These are phyloP conservation scores for Jamesozyma lodderae DNA, from an alignment of 805 yeast genomes.

Conservation along the genomic window DNA sequence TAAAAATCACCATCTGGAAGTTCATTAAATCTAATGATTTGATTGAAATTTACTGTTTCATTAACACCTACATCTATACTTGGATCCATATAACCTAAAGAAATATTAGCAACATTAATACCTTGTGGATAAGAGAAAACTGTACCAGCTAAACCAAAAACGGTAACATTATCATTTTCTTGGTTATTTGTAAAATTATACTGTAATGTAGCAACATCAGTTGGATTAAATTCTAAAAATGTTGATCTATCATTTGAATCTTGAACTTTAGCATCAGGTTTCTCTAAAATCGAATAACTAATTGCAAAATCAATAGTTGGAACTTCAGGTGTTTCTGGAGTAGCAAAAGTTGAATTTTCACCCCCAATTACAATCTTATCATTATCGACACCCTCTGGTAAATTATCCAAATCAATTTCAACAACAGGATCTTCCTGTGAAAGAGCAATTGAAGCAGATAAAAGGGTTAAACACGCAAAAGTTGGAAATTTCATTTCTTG, in stretches of 20 bases:
- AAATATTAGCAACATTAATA: conserved; percentile 47
- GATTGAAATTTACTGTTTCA: conserved; percentile 42
- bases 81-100: conserved; percentile 51
- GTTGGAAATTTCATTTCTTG: conserved; percentile 7
- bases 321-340: no score
- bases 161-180: conserved; percentile 41
- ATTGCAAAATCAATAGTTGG: conserved; percentile 36
- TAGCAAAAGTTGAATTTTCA: no score
- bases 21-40: conserved; percentile 45
- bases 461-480: conserved; percentile 4
- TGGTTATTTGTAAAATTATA: conserved; percentile 49
- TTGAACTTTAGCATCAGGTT: conserved; percentile 31
- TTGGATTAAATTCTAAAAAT: conserved; percentile 38
- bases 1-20: conserved; percentile 49
- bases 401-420: no score
- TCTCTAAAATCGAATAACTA: conserved; percentile 41
- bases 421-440: conserved; percentile 9
- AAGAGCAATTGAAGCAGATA: conserved; percentile 2
- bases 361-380: background rate
- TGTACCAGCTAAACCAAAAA: conserved; percentile 64
- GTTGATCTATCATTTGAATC: conserved; percentile 15
- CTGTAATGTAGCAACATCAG: conserved; percentile 43
- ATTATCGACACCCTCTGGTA: no score
- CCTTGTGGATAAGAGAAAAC: conserved; percentile 49
- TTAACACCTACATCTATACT: conserved; percentile 48